Base-by-base conservation (phyloP, 169 alveolate species). In the Plasmodium sp. region DNA sequence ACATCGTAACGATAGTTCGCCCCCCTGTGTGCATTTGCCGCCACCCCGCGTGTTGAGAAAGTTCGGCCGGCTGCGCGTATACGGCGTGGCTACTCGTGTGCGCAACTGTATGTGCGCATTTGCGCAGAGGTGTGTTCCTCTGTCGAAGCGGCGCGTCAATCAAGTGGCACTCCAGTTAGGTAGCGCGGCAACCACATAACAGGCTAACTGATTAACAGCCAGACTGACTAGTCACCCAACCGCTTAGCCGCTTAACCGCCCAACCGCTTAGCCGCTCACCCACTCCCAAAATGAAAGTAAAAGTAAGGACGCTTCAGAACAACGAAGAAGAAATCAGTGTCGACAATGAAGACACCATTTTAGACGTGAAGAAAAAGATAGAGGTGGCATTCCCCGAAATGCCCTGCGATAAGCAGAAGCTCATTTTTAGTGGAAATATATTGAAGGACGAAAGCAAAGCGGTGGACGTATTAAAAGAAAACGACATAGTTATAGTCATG, bases 391-490 rank as follows among this genome's bases (percentile, higher is more conserved):
- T 92, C 77, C 96, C 96, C n/a, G 94, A 85, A 67, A 97, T 96
- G 97, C 84, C 88, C 1, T 96, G 96, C 48, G 95, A 91, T 34
- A 92, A 95, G 22, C 98, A 95, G 72, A 95, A 96, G 92, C 84
- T 97, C 34, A 96, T 97, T 67, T 96, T 96, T 67, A 96, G 97
- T 41, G 98, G 98, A 14, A 97, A 95, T 58, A 96, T 97, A 27
- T 92, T 97, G 48, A 85, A 48, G 12, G 98, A 97, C 75, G 93
- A 95, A 41, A 79, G 94, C 62, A 80, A 92, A 67, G 97, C 84
- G 45, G 84, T 81, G 67, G 96, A 96, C 48, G 45, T 93, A 33
- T 92, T 97, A 51, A 92, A 94, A 62, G 98, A 97, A n/a, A 96
- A 96, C 71, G 97, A 96, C 31, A 94, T 95, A 16, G 94, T 97